These are phyloP conservation scores for Linum usitatissimum DNA, from an alignment of 345 rosid genomes.

Conservation along the genomic window DNA sequence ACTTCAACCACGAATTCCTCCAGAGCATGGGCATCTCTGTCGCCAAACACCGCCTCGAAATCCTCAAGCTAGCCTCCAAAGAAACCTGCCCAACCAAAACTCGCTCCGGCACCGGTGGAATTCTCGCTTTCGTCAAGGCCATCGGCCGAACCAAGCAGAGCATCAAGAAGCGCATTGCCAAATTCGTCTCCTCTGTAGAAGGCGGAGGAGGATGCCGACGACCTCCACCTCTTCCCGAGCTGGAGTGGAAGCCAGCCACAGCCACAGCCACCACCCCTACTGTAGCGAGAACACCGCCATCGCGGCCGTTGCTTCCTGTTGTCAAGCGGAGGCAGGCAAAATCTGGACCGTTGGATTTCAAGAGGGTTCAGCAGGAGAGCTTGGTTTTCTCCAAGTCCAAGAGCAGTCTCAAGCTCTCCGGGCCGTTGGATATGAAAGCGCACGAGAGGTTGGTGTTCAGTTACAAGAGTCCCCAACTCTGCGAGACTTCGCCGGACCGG, in stretches of 20 bases:
- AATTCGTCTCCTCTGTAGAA: slow-evolving; percentile 22
- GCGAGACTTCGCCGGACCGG: not conserved
- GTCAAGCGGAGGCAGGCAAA: not conserved
- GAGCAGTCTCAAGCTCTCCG: slow-evolving; percentile 42
- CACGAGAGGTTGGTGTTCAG: slow-evolving; percentile 40
- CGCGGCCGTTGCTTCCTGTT: not conserved
- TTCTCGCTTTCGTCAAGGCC: slow-evolving; percentile 25
- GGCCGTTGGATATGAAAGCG: slow-evolving; percentile 46
- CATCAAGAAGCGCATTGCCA: slow-evolving; percentile 34
- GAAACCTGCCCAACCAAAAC: slow-evolving; percentile 15
- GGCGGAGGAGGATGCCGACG: not conserved
- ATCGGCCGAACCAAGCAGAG: slow-evolving; percentile 32
- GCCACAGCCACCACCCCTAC: not conserved
- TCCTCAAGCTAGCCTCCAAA: slow-evolving; percentile 57
- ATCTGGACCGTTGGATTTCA: slow-evolving; percentile 2
- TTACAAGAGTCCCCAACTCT: slow-evolving; percentile 33
- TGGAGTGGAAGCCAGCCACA: not conserved
- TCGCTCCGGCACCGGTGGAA: not conserved
- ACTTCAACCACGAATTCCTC: slow-evolving; percentile 71
- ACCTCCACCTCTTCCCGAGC: not conserved
- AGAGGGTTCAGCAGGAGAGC: not conserved
- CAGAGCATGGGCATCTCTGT: slow-evolving; percentile 63
- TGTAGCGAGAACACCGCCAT: not conserved
- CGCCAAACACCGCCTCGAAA: slow-evolving; percentile 72
- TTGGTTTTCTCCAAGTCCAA: slow-evolving; percentile 8